phyloP scores from a whole-genome alignment of 257 asterid genomes.

The Cinchona pubescens region DNA sequence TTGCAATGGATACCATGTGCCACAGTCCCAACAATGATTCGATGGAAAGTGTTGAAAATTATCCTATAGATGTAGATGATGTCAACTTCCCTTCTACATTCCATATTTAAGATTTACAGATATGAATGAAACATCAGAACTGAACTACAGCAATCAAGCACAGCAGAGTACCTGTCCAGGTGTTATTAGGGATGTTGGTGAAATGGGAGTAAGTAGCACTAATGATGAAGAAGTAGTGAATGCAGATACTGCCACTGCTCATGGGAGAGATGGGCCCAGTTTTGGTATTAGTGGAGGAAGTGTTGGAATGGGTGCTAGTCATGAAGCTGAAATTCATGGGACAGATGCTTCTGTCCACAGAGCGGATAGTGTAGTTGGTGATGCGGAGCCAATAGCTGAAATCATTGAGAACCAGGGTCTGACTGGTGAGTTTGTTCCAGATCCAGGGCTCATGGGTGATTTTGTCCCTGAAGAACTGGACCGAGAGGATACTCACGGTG shows the following conservation, averaged over 20 bases:
- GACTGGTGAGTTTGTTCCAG: constrained; percentile 81
- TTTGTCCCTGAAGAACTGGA: constrained; percentile 94
- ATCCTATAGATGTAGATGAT: constrained; percentile 78
- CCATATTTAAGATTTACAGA: constrained; percentile 60
- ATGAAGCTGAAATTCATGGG: constrained; percentile 99
- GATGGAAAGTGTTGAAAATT: constrained; percentile 96
- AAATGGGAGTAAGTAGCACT: constrained; percentile 93
- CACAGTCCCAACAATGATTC: constrained; percentile 73
- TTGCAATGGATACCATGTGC: constrained; percentile 92
- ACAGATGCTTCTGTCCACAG: constrained; percentile 67
- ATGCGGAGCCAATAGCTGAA: constrained; percentile 86
- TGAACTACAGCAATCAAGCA: constrained; percentile 91
- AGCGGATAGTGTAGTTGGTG: constrained; percentile 80
- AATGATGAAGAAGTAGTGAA: constrained; percentile 94
- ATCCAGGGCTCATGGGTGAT: constrained; percentile 95
- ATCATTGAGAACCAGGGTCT: constrained; percentile 86
- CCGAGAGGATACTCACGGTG: constrained; percentile 84
- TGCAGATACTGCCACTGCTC: constrained; percentile 79
- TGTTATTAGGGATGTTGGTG: constrained; percentile 67
- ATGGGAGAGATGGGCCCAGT: constrained; percentile 82
- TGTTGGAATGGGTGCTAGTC: constrained; percentile 99
- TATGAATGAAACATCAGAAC: constrained; percentile 71
- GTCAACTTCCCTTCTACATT: constrained; percentile 70
- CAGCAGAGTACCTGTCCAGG: constrained; percentile 93
- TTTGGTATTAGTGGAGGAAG: constrained; percentile 95